Base-by-base conservation (phyloP, 306 rosid species). In the Ormosia emarginata region DNA sequence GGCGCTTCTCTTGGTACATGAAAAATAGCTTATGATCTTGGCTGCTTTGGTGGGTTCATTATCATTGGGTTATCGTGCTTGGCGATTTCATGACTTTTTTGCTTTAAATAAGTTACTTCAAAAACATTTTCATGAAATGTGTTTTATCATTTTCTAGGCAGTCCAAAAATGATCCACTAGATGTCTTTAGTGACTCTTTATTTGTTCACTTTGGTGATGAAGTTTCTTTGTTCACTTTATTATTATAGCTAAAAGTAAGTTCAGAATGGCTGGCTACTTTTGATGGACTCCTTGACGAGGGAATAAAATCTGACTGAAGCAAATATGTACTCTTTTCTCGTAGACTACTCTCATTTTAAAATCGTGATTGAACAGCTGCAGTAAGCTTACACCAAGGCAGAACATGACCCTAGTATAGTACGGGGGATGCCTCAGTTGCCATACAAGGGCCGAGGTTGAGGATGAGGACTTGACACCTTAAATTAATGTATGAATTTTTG, bases 341-440 rank as follows among this genome's bases (percentile, higher is more conserved):
- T 24, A 24, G 24, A 74, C 58, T 44, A 84, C 77, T 84, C 88
- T 36, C 89, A 87, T 41, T 90, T 87, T 47, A 65, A 82, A 63
- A 66, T 67, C 18, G 72, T 82, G 67, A 78, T 89, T 59, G 86
- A 86, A 74, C 87, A 67, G 63, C 87, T 84, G 81, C 83, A 85
- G 68, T 75, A 83, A 88, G 88, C 77, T 71, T 81, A 90, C 77
- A 75, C 74, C 55, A 84, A 78, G 80, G 80, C 55, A 81, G 89
- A 89, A 78, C 69, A 77, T 33, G 84, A 89, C 58, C 40, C 75
- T 15, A 37, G 69, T 57, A 80, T 44, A 36, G n/a, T n/a, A n/a
- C n/a, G n/a, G n/a, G 36, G 44, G 85, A 86, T 7, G 88, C 86
- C 34, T 18, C 78, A 34, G 83, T 18, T 86, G 86, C 56, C 24